Evolutionary conservation across 1,284 basidiomycete species (phyloP).

Genomic region (Xerocomus nothofagi): DNA sequence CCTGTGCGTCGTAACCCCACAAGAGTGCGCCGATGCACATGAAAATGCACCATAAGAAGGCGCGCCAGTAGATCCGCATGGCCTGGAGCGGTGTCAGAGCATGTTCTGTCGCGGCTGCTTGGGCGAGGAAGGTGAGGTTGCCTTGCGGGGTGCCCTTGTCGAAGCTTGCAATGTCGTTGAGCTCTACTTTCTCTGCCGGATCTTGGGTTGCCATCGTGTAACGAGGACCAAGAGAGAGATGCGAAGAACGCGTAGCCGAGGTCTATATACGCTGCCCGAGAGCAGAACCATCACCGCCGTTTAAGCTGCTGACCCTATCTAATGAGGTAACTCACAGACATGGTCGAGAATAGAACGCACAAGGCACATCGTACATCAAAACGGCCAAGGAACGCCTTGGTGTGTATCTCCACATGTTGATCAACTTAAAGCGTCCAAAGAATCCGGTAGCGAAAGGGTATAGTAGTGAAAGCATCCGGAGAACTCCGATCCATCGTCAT

Average conservation of each 20-base stretch:
- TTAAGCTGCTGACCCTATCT: too few species aligned
- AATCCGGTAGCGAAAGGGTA: too few species aligned
- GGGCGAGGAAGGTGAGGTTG: constrained; percentile 22
- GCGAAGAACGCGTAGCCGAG: neutral
- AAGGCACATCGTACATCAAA: too few species aligned
- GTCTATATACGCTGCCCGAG: constrained; percentile 1
- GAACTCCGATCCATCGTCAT: constrained; percentile 10
- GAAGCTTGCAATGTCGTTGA: neutral
- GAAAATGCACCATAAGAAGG: constrained; percentile 29
- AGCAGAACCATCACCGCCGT: neutral
- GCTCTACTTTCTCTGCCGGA: constrained; percentile 11
- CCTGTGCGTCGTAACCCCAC: constrained; percentile 33
- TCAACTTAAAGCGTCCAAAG: too few species aligned
- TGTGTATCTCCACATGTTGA: too few species aligned
- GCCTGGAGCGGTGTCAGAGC: constrained; percentile 23
- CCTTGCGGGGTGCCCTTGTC: constrained; percentile 8
- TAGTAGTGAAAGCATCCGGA: too few species aligned
- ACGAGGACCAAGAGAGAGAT: too few species aligned
- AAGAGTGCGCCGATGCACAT: constrained; percentile 28
- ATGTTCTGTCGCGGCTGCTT: constrained; percentile 25
- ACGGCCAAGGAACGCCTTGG: neutral
- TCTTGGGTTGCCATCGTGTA: constrained; percentile 4
- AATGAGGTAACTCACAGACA: too few species aligned
- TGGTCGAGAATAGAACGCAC: neutral
- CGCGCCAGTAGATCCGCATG: constrained; percentile 28